These are phyloP conservation scores for Furcasterigmium furcatum DNA, from an alignment of 2,329 filamentous ascomycete species.

Conservation along the genomic window DNA sequence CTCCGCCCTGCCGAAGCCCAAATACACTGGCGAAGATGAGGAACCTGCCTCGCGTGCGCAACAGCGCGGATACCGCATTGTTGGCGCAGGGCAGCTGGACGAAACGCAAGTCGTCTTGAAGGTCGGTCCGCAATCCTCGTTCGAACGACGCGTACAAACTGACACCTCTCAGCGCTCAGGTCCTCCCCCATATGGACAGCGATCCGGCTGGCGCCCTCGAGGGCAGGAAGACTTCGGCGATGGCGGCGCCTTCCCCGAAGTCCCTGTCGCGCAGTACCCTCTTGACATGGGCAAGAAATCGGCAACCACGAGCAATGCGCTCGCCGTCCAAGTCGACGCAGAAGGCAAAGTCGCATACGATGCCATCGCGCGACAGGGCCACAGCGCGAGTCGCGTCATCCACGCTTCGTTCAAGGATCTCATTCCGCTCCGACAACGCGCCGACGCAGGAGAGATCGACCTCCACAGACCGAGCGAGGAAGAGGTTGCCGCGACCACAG, in stretches of 20 bases:
- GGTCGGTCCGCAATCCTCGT: slow-evolving; percentile 34
- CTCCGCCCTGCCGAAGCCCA: slow-evolving; percentile 80
- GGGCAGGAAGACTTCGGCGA: slow-evolving; percentile 90
- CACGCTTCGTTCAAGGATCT: slow-evolving; percentile 96
- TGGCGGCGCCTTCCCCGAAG: slow-evolving; percentile 93
- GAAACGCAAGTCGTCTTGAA: slow-evolving; percentile 82
- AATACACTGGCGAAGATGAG: slow-evolving; percentile 87
- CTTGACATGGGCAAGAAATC: slow-evolving; percentile 89
- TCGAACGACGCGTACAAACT: background rate
- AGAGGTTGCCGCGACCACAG: slow-evolving; percentile 77
- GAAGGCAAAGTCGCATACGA: slow-evolving; percentile 97
- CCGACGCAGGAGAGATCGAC: slow-evolving; percentile 88
- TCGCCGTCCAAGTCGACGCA: slow-evolving; percentile 86
- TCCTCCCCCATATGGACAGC: slow-evolving; percentile 83
- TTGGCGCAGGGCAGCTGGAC: slow-evolving; percentile 76
- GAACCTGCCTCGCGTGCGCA: slow-evolving; percentile 69
- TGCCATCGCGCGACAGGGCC: slow-evolving; percentile 86
- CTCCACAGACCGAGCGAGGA: slow-evolving; percentile 82
- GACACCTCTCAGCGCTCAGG: slow-evolving; percentile 59
- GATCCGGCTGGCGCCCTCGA: slow-evolving; percentile 87
- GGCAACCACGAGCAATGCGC: slow-evolving; percentile 72
- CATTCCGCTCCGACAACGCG: slow-evolving; percentile 88
- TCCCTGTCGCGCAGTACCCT: slow-evolving; percentile 91
- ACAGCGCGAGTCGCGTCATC: slow-evolving; percentile 78
- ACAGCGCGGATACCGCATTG: slow-evolving; percentile 76